Evolutionary conservation across 2,329 filamentous ascomycete genomes (phyloP).

Genomic region (Onygenales sp.): DNA sequence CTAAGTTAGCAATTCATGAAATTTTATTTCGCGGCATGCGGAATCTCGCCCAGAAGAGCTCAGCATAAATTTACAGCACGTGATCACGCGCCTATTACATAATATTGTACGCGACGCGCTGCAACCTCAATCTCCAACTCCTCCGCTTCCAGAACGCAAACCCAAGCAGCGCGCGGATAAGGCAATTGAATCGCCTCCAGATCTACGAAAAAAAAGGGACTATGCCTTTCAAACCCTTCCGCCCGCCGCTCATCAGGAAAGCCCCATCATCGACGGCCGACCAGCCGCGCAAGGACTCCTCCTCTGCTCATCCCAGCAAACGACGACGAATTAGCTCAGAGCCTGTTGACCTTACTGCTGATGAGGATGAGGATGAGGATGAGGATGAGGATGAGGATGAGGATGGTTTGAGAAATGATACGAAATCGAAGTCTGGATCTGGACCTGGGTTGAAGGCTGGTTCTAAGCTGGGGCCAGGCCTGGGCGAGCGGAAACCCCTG

Average conservation of each 20-base stretch:
- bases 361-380: background rate
- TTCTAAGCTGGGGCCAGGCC: background rate
- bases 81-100: background rate
- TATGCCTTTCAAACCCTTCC: slow-evolving; percentile 40
- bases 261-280: slow-evolving; percentile 6
- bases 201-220: background rate
- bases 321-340: slow-evolving; percentile 26
- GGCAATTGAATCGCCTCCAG: background rate
- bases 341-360: slow-evolving; percentile 4
- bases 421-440: background rate
- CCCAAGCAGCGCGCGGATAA: too few species aligned
- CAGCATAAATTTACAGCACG: background rate
- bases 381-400: background rate
- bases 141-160: background rate
- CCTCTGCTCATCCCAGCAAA: slow-evolving; percentile 21
- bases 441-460: background rate
- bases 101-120: background rate
- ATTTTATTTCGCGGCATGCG: too few species aligned
- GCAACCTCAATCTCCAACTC: background rate
- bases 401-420: background rate
- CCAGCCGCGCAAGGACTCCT: slow-evolving; percentile 6
- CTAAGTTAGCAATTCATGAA: too few species aligned
- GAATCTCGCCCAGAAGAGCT: too few species aligned
- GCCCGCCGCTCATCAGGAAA: slow-evolving; percentile 34
- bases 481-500: slow-evolving; percentile 21